Percentiles rank a stretch among this genome's conserved stretches.
Conservation (phyloP, 257 asterid genomes). For the Capsicum chinense region DNA sequence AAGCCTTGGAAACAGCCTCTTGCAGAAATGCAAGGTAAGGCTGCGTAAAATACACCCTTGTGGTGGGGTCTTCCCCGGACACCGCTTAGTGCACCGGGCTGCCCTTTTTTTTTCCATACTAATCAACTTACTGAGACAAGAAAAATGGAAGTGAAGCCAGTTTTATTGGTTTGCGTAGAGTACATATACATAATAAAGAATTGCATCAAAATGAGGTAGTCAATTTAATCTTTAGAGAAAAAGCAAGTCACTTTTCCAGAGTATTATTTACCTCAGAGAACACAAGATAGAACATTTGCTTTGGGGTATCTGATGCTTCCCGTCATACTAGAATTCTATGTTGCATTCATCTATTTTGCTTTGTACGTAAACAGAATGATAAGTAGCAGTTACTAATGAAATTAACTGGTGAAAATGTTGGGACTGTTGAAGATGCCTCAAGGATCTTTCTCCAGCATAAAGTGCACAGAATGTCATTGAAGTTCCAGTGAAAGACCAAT, state of each 20-base stretch:
- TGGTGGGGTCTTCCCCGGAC: too few species aligned
- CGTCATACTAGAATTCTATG: not conserved
- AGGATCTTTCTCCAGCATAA: slow-evolving; percentile 17
- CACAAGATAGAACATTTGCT: not conserved
- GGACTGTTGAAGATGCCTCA: slow-evolving; percentile 17
- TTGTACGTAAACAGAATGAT: not conserved
- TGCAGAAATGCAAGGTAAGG: too few species aligned
- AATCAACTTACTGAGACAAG: not conserved
- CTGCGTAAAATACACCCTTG: too few species aligned
- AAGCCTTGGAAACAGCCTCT: too few species aligned
- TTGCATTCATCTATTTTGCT: not conserved
- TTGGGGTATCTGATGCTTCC: not conserved
- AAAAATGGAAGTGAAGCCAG: slow-evolving; percentile 16
- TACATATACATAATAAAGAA: not conserved
- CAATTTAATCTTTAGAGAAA: not conserved
- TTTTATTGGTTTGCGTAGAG: slow-evolving; percentile 15
- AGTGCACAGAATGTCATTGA: slow-evolving; percentile 7
- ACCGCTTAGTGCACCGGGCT: too few species aligned
- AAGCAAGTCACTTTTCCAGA: slow-evolving; percentile 15
- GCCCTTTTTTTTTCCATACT: not conserved
- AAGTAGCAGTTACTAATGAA: slow-evolving; percentile 20
- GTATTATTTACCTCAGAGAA: slow-evolving; percentile 21
- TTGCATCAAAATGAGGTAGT: slow-evolving; percentile 8
- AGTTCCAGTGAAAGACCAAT: not conserved
- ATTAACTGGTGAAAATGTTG: slow-evolving; percentile 4